phyloP scores from a whole-genome alignment of 1,139 yeast genomes.

The Candida dubliniensis region DNA sequence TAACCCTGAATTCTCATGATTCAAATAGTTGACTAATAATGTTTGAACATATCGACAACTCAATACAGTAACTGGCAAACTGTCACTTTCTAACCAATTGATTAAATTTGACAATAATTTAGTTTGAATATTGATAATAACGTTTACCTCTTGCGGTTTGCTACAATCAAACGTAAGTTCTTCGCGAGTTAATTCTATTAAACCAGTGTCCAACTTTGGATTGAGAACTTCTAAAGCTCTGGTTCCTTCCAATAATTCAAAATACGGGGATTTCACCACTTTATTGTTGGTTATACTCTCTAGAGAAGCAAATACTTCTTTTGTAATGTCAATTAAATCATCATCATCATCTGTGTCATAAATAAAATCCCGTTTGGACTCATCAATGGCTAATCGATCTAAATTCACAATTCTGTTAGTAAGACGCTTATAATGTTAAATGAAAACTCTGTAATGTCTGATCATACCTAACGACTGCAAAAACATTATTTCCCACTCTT shows the following conservation, averaged over 20 bases:
- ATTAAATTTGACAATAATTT: constrained; percentile 45
- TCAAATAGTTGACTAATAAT: constrained; percentile 42
- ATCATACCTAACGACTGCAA: constrained; percentile 10
- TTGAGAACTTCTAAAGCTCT: constrained; percentile 70
- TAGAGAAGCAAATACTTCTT: constrained; percentile 33
- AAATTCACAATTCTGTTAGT: constrained; percentile 4
- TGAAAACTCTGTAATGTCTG: too few relatives aligned
- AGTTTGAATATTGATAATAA: constrained; percentile 49
- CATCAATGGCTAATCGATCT: constrained; percentile 9
- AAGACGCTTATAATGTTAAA: too few relatives aligned
- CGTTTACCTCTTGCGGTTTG: constrained; percentile 30
- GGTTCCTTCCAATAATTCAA: constrained; percentile 70
- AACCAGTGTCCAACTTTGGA: constrained; percentile 61
- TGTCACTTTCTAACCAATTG: constrained; percentile 63
- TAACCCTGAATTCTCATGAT: constrained; percentile 11
- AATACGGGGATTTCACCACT: constrained; percentile 53
- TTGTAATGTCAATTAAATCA: constrained; percentile 46
- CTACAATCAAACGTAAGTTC: constrained; percentile 43
- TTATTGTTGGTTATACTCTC: constrained; percentile 31
- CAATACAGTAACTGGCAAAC: constrained; percentile 61
- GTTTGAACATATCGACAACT: constrained; percentile 66
- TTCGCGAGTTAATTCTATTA: constrained; percentile 41
- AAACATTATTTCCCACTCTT: constrained; percentile 2
- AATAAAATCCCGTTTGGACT: neutral
- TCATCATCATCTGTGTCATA: constrained; percentile 15